These are phyloP conservation scores for Cadophora sp. DNA, from an alignment of 2,329 filamentous ascomycete genomes.

Conservation along the genomic window DNA sequence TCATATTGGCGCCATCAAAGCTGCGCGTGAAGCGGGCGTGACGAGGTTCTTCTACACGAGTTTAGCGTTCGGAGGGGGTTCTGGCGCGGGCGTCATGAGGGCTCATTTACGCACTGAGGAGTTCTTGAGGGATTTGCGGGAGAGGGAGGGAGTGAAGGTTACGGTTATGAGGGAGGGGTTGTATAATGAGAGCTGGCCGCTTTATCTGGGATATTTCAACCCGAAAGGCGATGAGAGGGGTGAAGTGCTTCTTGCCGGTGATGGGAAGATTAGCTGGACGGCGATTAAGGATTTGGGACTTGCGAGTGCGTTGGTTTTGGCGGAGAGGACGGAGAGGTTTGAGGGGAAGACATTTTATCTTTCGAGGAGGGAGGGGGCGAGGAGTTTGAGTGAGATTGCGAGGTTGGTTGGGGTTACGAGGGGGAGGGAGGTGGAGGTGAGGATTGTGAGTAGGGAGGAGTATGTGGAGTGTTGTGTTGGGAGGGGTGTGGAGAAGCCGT, in stretches of 20 bases:
- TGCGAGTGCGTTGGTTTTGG: slow-evolving; percentile 35
- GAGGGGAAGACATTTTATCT: slow-evolving; percentile 35
- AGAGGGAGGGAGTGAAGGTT: slow-evolving; percentile 22
- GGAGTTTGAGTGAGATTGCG: slow-evolving; percentile 34
- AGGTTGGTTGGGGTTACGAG: slow-evolving; percentile 26
- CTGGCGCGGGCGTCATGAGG: slow-evolving; percentile 34
- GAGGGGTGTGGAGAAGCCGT: slow-evolving; percentile 29
- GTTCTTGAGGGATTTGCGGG: slow-evolving; percentile 32
- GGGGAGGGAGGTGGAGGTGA: slow-evolving; percentile 29
- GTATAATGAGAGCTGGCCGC: slow-evolving; percentile 41
- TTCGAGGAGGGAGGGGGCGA: slow-evolving; percentile 17
- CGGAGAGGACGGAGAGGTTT: slow-evolving; percentile 27
- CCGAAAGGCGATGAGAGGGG: slow-evolving; percentile 29
- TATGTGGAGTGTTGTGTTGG: slow-evolving; percentile 35
- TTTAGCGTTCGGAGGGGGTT: slow-evolving; percentile 35
- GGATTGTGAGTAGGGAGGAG: slow-evolving; percentile 33
- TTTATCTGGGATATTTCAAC: slow-evolving; percentile 39
- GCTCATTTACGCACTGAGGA: slow-evolving; percentile 36
- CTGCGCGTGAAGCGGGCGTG: slow-evolving; percentile 44
- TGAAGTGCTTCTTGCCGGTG: slow-evolving; percentile 39
- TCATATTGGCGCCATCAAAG: slow-evolving; percentile 40
- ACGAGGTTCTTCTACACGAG: slow-evolving; percentile 47
- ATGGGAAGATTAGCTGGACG: slow-evolving; percentile 40
- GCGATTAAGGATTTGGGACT: slow-evolving; percentile 39
- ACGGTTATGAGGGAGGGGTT: slow-evolving; percentile 41